These are phyloP conservation scores for Oryza coarctata DNA, from an alignment of 176 grass and related monocot genomes.

Conservation along the genomic window DNA sequence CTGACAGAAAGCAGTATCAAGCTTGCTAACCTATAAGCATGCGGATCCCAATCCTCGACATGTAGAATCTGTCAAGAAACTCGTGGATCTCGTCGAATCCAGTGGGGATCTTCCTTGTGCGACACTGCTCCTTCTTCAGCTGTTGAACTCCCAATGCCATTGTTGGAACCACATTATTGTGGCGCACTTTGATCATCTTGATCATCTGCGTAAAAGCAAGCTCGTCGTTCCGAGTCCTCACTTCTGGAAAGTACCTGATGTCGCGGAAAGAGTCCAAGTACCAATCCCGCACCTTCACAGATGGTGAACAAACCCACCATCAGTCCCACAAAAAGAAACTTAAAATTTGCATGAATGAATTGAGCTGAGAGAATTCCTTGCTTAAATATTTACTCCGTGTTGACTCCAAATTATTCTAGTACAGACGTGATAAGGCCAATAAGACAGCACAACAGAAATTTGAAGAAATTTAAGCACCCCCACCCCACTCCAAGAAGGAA, in stretches of 20 bases:
- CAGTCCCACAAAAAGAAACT: conserved; percentile 20
- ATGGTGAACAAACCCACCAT: conserved; percentile 5
- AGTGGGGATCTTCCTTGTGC: conserved; percentile 39
- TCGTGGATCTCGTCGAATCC: conserved; percentile 68
- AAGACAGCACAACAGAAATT: conserved; percentile 3
- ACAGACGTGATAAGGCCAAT: conserved; percentile 11
- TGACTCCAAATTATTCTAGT: conserved; percentile 24
- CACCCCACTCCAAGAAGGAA: not conserved
- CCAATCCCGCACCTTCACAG: conserved; percentile 80
- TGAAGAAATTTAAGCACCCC: not conserved
- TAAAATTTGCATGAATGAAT: conserved; percentile 22
- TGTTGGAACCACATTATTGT: conserved; percentile 92
- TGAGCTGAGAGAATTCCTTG: not conserved
- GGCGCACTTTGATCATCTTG: conserved; percentile 76
- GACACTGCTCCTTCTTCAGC: conserved; percentile 66
- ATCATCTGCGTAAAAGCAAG: conserved; percentile 76
- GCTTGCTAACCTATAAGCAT: conserved; percentile 87
- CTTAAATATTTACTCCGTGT: conserved; percentile 31
- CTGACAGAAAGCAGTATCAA: conserved; percentile 40
- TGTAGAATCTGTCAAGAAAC: conserved; percentile 93
- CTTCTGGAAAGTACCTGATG: conserved; percentile 72
- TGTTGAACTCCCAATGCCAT: conserved; percentile 89
- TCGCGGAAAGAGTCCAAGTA: conserved; percentile 88
- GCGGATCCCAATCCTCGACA: conserved; percentile 90
- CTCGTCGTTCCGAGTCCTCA: conserved; percentile 57